These are phyloP conservation scores for Penicillium roqueforti DNA, from an alignment of 495 filamentous ascomycete genomes.

Conservation along the genomic window DNA sequence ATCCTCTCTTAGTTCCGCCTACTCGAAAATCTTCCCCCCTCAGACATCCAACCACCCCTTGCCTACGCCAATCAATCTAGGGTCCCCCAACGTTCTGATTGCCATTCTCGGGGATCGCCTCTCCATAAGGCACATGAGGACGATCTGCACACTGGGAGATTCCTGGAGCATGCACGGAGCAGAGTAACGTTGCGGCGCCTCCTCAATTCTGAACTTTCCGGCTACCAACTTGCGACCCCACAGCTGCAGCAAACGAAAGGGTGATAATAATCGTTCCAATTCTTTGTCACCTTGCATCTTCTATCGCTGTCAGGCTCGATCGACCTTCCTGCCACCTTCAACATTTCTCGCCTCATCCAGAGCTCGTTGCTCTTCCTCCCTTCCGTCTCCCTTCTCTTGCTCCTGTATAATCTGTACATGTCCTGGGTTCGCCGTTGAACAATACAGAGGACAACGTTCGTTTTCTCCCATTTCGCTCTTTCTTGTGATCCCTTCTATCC, in stretches of 20 bases:
- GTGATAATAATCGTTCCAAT: constrained; percentile 28
- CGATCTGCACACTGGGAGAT: constrained; percentile 44
- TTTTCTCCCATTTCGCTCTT: constrained; percentile 13
- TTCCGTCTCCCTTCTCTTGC: constrained; percentile 26
- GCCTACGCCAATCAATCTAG: constrained; percentile 34
- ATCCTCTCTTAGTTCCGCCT: constrained; percentile 11
- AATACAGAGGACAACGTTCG: constrained; percentile 11
- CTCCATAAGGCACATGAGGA: constrained; percentile 41
- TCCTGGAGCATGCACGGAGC: constrained; percentile 50
- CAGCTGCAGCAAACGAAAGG: constrained; percentile 34
- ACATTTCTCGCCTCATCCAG: constrained; percentile 26
- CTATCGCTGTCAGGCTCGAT: constrained; percentile 12
- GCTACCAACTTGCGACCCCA: constrained; percentile 24
- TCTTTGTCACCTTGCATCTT: constrained; percentile 41
- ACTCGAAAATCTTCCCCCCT: constrained; percentile 16
- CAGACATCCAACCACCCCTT: constrained; percentile 30
- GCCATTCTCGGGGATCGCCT: constrained; percentile 29
- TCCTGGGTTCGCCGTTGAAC: constrained; percentile 23
- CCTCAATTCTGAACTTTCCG: constrained; percentile 31
- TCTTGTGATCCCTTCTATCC: constrained; percentile 16
- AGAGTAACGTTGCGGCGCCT: constrained; percentile 40
- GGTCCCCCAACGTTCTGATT: constrained; percentile 26
- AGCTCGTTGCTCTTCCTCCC: constrained; percentile 29
- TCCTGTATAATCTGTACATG: constrained; percentile 39
- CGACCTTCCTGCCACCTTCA: constrained; percentile 18